Conservation (phyloP, 768 basidiomycete genomes). For the Lactarius evosmus region DNA sequence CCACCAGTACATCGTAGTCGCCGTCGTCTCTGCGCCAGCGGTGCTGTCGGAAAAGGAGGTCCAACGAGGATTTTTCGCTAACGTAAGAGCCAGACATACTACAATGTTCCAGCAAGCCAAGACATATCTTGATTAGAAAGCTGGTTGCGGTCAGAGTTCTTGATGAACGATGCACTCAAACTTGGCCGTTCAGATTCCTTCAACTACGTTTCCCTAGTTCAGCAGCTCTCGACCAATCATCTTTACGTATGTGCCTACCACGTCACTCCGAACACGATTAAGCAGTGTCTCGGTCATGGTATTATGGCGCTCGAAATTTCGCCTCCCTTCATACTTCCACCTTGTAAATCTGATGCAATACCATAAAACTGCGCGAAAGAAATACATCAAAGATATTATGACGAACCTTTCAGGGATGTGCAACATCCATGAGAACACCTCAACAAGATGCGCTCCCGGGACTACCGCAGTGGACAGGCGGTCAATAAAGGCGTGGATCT, state of each 20-base stretch:
- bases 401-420: not conserved
- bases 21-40: constrained; percentile 18
- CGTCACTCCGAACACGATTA: not conserved
- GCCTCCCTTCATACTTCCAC: not conserved
- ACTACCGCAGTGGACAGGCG: not conserved
- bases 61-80: no score
- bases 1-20: constrained; percentile 13
- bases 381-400: not conserved
- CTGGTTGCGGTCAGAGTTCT: not conserved
- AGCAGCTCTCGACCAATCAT: not conserved
- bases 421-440: not conserved
- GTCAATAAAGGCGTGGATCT: not conserved
- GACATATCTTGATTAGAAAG: not conserved
- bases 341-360: not conserved
- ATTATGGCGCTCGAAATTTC: not conserved
- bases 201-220: not conserved
- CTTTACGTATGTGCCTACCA: not conserved
- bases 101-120: not conserved
- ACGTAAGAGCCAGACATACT: not conserved
- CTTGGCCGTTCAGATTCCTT: not conserved
- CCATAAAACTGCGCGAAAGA: not conserved
- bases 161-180: not conserved
- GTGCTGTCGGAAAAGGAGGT: not conserved
- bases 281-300: not conserved
- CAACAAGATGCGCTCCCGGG: not conserved